phyloP scores from a whole-genome alignment of 768 basidiomycete genomes.

The Mycena filopes region DNA sequence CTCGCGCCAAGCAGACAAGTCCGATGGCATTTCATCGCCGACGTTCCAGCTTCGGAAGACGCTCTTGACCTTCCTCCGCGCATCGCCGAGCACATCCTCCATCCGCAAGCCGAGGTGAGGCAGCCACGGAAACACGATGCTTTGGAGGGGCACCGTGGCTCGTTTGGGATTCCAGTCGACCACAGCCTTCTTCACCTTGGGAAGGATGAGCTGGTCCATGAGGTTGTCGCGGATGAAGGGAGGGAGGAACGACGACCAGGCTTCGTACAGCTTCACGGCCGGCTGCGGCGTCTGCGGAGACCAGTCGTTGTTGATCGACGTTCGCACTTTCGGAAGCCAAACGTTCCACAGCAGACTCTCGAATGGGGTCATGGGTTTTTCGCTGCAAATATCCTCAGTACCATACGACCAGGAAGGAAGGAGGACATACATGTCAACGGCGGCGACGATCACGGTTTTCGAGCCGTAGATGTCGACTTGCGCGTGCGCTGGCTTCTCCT shows the following conservation, averaged over 20 bases:
- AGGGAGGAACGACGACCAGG: constrained; percentile 90
- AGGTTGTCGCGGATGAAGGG: constrained; percentile 94
- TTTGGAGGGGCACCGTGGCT: constrained; percentile 70
- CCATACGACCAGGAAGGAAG: constrained; percentile 13
- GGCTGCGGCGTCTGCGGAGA: constrained; percentile 74
- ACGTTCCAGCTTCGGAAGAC: constrained; percentile 80
- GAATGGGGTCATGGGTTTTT: constrained; percentile 90
- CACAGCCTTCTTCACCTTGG: constrained; percentile 88
- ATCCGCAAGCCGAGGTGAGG: constrained; percentile 86
- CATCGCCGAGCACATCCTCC: constrained; percentile 88
- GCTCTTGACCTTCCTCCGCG: constrained; percentile 85
- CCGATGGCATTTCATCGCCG: constrained; percentile 78
- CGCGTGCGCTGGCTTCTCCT: constrained; percentile 52
- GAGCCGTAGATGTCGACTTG: constrained; percentile 71
- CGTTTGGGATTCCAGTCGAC: constrained; percentile 82
- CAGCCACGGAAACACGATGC: constrained; percentile 95
- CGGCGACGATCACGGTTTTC: constrained; percentile 43
- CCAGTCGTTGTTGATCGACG: constrained; percentile 96
- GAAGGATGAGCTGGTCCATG: constrained; percentile 94
- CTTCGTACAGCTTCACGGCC: constrained; percentile 85
- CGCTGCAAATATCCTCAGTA: constrained; percentile 44
- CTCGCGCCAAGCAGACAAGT: constrained; percentile 86
- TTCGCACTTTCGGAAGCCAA: constrained; percentile 96
- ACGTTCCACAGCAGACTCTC: constrained; percentile 94
- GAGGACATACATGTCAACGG: constrained; percentile 50